Evolutionary conservation across 495 filamentous ascomycete species (phyloP).

Genomic region (Daldinia vernicosa): DNA sequence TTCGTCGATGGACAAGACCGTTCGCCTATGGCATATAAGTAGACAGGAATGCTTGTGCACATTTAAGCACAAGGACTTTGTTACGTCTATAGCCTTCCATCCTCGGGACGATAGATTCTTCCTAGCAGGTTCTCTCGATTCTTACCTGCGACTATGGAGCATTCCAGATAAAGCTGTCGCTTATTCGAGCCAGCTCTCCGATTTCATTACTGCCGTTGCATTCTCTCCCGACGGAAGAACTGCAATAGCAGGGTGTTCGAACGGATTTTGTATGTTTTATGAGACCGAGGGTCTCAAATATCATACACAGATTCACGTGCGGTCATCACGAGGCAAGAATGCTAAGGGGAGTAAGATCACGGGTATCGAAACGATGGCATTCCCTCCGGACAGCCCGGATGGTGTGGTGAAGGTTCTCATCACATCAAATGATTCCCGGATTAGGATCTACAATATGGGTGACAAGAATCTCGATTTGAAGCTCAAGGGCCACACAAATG

Average conservation of each 20-base stretch:
- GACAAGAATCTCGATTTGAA: slow-evolving; percentile 88
- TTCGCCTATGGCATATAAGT: slow-evolving; percentile 91
- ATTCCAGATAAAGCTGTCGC: slow-evolving; percentile 97
- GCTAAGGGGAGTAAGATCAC: slow-evolving; percentile 98
- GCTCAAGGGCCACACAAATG: slow-evolving; percentile 91
- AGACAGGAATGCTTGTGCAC: slow-evolving; percentile 88
- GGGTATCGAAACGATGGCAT: slow-evolving; percentile 80
- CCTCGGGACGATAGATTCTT: slow-evolving; percentile 97
- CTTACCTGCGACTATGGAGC: slow-evolving; percentile 92
- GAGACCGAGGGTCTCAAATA: slow-evolving; percentile 92
- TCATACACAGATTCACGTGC: slow-evolving; percentile 85
- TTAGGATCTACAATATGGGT: slow-evolving; percentile 87
- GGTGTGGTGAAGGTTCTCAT: slow-evolving; percentile 86
- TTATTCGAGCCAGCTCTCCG: slow-evolving; percentile 81
- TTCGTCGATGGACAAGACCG: slow-evolving; percentile 98
- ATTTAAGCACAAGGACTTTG: slow-evolving; percentile 97
- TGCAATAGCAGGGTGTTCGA: slow-evolving; percentile 87
- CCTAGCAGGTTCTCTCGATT: slow-evolving; percentile 90
- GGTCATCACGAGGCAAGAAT: slow-evolving; percentile 89
- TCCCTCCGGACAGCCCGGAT: slow-evolving; percentile 63
- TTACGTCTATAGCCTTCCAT: slow-evolving; percentile 94
- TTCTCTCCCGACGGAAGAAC: slow-evolving; percentile 93
- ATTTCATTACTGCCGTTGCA: slow-evolving; percentile 91
- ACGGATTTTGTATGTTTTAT: slow-evolving; percentile 89
- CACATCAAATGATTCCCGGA: slow-evolving; percentile 93